phyloP scores from a whole-genome alignment of 345 rosid genomes.

The Aquilaria yunnanensis region DNA sequence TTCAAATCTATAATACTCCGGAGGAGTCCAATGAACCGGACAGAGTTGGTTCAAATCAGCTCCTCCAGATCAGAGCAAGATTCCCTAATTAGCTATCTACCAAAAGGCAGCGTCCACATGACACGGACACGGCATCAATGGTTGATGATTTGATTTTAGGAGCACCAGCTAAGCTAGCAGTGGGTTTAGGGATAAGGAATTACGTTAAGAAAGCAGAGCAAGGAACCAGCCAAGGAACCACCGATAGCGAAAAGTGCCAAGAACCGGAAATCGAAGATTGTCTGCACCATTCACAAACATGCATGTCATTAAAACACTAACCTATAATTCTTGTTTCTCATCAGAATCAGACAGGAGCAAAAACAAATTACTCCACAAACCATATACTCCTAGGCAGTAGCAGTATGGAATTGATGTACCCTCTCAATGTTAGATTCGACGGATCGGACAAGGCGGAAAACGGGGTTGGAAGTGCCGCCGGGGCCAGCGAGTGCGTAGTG shows the following conservation, averaged over 20 bases:
- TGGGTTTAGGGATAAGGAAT: conserved; percentile 2
- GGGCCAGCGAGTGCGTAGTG: conserved; percentile 28
- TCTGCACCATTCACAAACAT: conserved; percentile 29
- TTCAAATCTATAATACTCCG: neutral
- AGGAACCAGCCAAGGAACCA: conserved; percentile 84
- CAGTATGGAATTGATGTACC: conserved; percentile 30
- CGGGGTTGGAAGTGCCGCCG: conserved; percentile 20
- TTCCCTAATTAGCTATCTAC: too few species aligned
- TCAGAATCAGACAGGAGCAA: neutral
- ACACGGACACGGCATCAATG: too few species aligned
- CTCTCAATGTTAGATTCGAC: conserved; percentile 72
- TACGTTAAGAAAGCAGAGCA: conserved; percentile 91
- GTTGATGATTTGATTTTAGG: too few species aligned
- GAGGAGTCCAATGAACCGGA: too few species aligned
- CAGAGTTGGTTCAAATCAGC: too few species aligned
- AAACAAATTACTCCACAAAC: neutral
- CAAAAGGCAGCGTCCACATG: too few species aligned
- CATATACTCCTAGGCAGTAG: neutral
- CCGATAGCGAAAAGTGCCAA: conserved; percentile 75
- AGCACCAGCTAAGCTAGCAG: neutral
- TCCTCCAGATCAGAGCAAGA: too few species aligned
- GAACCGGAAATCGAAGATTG: conserved; percentile 87
- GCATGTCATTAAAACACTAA: neutral
- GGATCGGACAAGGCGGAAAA: conserved; percentile 45
- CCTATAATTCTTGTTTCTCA: neutral